Conservation (phyloP, 2,329 filamentous ascomycete genomes). For the Cucurbitaria berberidis region DNA sequence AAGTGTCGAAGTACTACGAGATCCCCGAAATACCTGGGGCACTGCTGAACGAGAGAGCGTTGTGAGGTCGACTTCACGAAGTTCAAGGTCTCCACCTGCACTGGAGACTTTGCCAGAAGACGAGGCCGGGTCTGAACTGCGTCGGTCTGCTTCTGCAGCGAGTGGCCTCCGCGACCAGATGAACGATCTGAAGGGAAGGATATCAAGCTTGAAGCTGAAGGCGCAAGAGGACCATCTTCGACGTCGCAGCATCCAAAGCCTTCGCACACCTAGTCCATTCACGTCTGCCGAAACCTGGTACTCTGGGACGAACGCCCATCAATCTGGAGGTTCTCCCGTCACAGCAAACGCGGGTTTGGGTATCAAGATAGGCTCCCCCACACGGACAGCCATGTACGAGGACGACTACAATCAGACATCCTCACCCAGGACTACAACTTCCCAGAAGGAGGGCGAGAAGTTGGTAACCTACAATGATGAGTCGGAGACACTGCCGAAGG, state of each 20-base stretch:
- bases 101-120: slow-evolving; percentile 54
- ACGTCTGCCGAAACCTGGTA: slow-evolving; percentile 72
- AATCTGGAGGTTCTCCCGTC: slow-evolving; percentile 29
- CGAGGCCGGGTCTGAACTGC: slow-evolving; percentile 49
- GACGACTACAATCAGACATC: slow-evolving; percentile 9
- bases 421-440: slow-evolving; percentile 18
- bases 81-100: slow-evolving; percentile 41
- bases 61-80: slow-evolving; percentile 49
- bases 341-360: slow-evolving; percentile 39
- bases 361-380: slow-evolving; percentile 34
- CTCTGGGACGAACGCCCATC: slow-evolving; percentile 45
- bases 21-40: slow-evolving; percentile 34
- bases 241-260: slow-evolving; percentile 75
- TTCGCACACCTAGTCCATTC: slow-evolving; percentile 79
- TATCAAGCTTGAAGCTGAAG: slow-evolving; percentile 78
- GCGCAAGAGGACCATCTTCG: slow-evolving; percentile 80
- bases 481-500: slow-evolving; percentile 28
- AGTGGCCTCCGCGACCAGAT: slow-evolving; percentile 82
- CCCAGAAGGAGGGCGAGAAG: slow-evolving; percentile 27
- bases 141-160: slow-evolving; percentile 73
- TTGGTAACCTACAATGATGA: slow-evolving; percentile 24
- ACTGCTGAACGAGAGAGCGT: slow-evolving; percentile 32
- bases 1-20: slow-evolving; percentile 50
- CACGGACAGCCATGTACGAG: slow-evolving; percentile 29
- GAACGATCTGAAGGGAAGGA: slow-evolving; percentile 82